Percentiles rank a stretch among this genome's conserved stretches.
These are phyloP conservation scores for Aureobasidium sp. DNA, from an alignment of 2,329 filamentous ascomycete genomes.

Conservation along the genomic window DNA sequence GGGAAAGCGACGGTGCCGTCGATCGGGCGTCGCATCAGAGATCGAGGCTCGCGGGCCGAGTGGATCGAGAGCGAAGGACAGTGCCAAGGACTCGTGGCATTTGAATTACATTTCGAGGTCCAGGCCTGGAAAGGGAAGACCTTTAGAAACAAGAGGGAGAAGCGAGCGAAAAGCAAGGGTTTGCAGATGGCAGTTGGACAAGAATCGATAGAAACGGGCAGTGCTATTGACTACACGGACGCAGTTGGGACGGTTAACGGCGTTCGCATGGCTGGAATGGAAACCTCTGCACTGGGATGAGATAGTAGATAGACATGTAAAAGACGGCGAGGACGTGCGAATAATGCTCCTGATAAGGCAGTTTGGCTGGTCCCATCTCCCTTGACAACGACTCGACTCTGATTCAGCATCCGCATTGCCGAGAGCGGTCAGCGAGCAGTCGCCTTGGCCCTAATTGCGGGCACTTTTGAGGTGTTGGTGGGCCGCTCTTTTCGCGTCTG, in stretches of 20 bases:
- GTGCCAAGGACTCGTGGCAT: background rate
- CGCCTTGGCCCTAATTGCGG: background rate
- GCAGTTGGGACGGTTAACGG: constrained; percentile 6
- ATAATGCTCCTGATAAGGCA: too few relatives aligned
- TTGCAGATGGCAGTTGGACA: background rate
- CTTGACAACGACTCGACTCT: background rate
- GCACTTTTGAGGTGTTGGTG: background rate
- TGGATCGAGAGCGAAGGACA: background rate
- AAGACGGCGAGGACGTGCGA: background rate
- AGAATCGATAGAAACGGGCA: constrained; percentile 8
- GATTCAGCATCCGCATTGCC: background rate
- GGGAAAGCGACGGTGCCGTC: background rate
- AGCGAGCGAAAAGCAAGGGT: background rate
- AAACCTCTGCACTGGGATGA: background rate
- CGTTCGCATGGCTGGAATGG: constrained; percentile 3
- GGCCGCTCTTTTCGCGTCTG: background rate
- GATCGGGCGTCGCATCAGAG: background rate
- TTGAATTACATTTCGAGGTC: background rate
- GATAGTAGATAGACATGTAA: background rate
- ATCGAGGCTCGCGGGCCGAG: constrained; percentile 9
- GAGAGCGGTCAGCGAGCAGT: constrained; percentile 9
- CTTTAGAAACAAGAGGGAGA: background rate
- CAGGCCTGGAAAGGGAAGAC: background rate
- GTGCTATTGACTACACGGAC: constrained; percentile 12
- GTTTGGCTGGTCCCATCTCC: background rate